Percentiles rank a stretch among this genome's conserved stretches.
These are phyloP conservation scores for Grosmannia penicillata DNA, from an alignment of 2,329 filamentous ascomycete genomes.

Conservation along the genomic window DNA sequence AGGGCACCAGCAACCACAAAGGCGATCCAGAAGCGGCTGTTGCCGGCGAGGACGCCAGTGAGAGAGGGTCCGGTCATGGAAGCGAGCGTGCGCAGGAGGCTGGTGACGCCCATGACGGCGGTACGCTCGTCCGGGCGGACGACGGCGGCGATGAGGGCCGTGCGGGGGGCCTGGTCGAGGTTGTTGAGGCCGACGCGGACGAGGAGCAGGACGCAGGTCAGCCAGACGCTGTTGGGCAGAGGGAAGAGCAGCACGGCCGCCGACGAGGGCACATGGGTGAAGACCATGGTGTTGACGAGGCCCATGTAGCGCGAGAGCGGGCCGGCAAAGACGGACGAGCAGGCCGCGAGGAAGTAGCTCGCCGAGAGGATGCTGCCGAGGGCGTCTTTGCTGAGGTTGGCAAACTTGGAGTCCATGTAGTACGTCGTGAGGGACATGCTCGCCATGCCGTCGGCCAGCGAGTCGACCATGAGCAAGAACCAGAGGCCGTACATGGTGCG, in stretches of 20 bases:
- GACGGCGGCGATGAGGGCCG: constrained; percentile 52
- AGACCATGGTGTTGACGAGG: constrained; percentile 50
- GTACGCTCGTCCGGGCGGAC: constrained; percentile 51
- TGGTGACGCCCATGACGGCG: constrained; percentile 56
- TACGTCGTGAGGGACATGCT: constrained; percentile 41
- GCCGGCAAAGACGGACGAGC: constrained; percentile 40
- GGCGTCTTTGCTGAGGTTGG: constrained; percentile 34
- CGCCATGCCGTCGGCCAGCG: constrained; percentile 52
- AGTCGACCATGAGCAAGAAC: constrained; percentile 49
- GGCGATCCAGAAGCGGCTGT: constrained; percentile 43
- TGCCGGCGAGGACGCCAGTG: constrained; percentile 39
- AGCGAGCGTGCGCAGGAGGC: constrained; percentile 43
- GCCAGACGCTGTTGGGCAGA: constrained; percentile 30
- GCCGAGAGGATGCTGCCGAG: constrained; percentile 44
- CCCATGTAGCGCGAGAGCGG: constrained; percentile 43
- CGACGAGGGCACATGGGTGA: constrained; percentile 47
- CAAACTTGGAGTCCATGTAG: constrained; percentile 40
- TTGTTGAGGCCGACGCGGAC: constrained; percentile 48
- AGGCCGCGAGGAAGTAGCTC: constrained; percentile 36
- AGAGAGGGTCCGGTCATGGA: constrained; percentile 37
- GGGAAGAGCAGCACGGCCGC: constrained; percentile 46
- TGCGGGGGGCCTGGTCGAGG: constrained; percentile 54
- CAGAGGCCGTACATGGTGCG: constrained; percentile 49
- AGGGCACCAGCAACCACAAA: constrained; percentile 40
- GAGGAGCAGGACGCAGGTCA: constrained; percentile 40